These are phyloP conservation scores for Phoma sp. DNA, from an alignment of 2,329 filamentous ascomycete genomes.

Conservation along the genomic window DNA sequence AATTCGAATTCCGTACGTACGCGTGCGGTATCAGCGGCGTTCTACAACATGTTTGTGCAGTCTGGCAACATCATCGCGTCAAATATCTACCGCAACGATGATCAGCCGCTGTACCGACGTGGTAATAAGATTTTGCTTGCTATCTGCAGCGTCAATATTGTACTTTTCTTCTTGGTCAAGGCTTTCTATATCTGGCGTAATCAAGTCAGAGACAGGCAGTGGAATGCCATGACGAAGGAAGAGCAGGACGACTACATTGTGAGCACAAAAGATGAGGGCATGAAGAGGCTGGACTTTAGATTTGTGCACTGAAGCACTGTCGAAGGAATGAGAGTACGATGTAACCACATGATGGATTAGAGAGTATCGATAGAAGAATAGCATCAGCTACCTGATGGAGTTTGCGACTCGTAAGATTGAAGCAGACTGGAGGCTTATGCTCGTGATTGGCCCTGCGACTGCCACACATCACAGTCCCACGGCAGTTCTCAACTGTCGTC, in stretches of 20 bases:
- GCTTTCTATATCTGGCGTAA: constrained; percentile 52
- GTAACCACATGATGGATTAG: too few relatives aligned
- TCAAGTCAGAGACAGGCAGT: constrained; percentile 36
- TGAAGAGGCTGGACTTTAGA: constrained; percentile 40
- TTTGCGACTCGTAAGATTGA: too few relatives aligned
- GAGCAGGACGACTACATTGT: constrained; percentile 37
- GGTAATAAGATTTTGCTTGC: constrained; percentile 49
- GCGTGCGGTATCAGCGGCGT: constrained; percentile 48
- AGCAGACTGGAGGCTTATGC: too few relatives aligned
- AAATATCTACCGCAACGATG: constrained; percentile 57
- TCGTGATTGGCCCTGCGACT: too few relatives aligned
- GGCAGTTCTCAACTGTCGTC: too few relatives aligned
- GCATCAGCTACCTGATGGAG: too few relatives aligned
- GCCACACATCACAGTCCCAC: too few relatives aligned
- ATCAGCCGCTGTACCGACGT: constrained; percentile 53
- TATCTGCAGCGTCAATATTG: constrained; percentile 41
- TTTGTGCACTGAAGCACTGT: constrained; percentile 30
- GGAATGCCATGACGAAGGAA: constrained; percentile 38
- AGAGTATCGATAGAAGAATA: too few relatives aligned
- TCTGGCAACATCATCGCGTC: constrained; percentile 54
- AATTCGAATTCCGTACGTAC: constrained; percentile 50
- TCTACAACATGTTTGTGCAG: constrained; percentile 55
- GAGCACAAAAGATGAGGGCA: constrained; percentile 37
- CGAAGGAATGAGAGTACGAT: too few relatives aligned
- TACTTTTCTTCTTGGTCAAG: constrained; percentile 47